Percentiles rank a stretch among this genome's conserved stretches.
These are phyloP conservation scores for Zymoseptoria brevis DNA, from an alignment of 2,329 filamentous ascomycete genomes.

Conservation along the genomic window DNA sequence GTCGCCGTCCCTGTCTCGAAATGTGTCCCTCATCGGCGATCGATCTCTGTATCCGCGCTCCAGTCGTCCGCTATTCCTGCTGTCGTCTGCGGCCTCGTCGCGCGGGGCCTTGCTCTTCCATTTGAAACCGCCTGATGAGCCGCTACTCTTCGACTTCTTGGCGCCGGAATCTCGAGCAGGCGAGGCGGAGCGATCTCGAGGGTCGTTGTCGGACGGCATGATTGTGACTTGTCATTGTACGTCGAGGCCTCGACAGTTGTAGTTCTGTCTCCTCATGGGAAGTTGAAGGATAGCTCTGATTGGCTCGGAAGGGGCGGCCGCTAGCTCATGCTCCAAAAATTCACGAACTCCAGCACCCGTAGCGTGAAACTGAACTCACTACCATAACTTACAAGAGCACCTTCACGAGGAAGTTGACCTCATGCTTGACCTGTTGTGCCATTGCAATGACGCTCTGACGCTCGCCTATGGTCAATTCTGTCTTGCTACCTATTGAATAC, in stretches of 20 bases:
- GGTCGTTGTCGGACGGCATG: conserved; percentile 15
- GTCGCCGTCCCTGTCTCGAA: conserved; percentile 17
- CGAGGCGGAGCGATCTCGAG: conserved; percentile 24
- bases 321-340: background rate
- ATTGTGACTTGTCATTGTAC: background rate
- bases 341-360: background rate
- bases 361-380: no score
- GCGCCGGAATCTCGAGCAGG: conserved; percentile 19
- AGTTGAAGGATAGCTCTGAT: background rate
- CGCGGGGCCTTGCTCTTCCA: conserved; percentile 30
- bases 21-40: conserved; percentile 23
- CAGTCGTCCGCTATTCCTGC: conserved; percentile 19
- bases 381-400: no score
- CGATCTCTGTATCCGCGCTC: conserved; percentile 30
- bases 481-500: no score
- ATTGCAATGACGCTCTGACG: no score
- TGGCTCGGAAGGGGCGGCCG: background rate
- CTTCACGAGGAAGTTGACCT: no score
- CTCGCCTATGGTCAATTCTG: no score
- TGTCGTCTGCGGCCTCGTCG: conserved; percentile 14
- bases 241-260: background rate
- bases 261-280: background rate
- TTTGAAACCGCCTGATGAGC: conserved; percentile 26
- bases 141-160: conserved; percentile 25
- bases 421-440: no score